Evolutionary conservation across 768 basidiomycete genomes (phyloP), one percentile per base, ranked within the genome.

Genomic region (Pisolithus microcarpus): DNA sequence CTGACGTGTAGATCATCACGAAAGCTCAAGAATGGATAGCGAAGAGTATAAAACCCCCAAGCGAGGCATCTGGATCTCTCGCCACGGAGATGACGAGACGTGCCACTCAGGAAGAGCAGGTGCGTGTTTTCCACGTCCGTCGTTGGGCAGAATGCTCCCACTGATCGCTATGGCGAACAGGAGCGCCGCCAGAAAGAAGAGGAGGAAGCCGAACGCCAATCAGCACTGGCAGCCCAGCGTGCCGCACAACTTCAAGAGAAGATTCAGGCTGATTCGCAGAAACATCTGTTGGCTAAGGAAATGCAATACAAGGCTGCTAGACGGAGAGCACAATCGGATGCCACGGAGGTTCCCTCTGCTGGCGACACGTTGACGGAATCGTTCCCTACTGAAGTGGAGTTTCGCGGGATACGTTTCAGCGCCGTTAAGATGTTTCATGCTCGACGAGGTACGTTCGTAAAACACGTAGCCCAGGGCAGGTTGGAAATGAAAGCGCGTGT

Each of bases 1-100:
- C 11, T 26, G 34, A 34, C 34, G 5, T 46, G 1, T 54, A 89
- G 82, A 81, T 90, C 55, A 76, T 82, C 43, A 81, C 73, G 6
- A 77, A 80, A 40, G 76, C 77, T 43, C 82, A 87, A 65, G 85
- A 87, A 34, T 90, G 86, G 87, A 70, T 90, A 44, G 67, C 70
- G 15, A 68, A 69, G 23, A 76, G 83, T 52, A 70, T 87, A 43
- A 68, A 68, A 19, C 82, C 81, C 1, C 75, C 77, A 2, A 70
- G 72, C 7, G 84, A 87, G 63, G 75, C 73, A 7, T 70, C 73
- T 11, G 85, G 83, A 15, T 91, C 90, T 0, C 74, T 92, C 4
- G 89, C 89, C 9, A 72, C 79, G 5, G 78, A 91, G 63, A 91
- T 91, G 90, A 83, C 73, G 43, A 78, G 75, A 55, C 78, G 90